Base-by-base conservation (phyloP, 352 stramenopile genomes). In the Phytophthora pini region DNA sequence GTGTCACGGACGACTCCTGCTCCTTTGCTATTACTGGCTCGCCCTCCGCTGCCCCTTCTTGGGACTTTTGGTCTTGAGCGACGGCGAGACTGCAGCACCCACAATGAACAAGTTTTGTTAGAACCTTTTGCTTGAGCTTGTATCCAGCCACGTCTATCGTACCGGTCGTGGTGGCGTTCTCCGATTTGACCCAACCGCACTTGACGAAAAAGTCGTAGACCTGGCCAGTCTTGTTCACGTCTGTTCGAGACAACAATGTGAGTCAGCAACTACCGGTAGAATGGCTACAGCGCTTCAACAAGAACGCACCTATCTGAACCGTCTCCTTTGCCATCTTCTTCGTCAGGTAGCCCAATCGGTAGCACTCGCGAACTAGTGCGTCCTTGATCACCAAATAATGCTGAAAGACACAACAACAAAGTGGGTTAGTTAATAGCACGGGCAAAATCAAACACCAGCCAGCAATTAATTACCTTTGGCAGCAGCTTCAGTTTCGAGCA, bases 361-460 rank as follows among this genome's bases (percentile, higher is more conserved):
- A 90, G 74, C 86, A 85, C 78, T 97, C 82, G 69, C 90, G 88
- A 72, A 99, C 91, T 13, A 99, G 65, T 12, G 88, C 94, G 36
- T 96, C 97, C 73, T 99, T 99, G 55, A 98, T 97, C 56, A 98
- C 86, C 46, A 98, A 70, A 76, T 98, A 99, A 68, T 98, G 90
- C 73, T 93, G 52, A 17, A 56, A 64, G 5, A 44, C 29, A 55
- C 11, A 45, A 61, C 13, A 45, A 44, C 4, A 68, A 54, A 51
- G 22, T 48, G 31, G 4, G 26, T 69, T 36, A 70, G 36, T 45
- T n/a, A 55, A 64, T 39, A 26, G 9, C 29, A 31, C 27, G 2
- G 43, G 39, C 12, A 22, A 10, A 5, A 52, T 43, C 41, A 5
- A 44, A 47, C 12, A 12, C 40, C 12, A 29, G 11, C 15, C 15